Evolutionary conservation across 202 grass and related monocot genomes (phyloP), one percentile per base, ranked within the genome.

Genomic region (Bolboschoenoplectus hybrid): DNA sequence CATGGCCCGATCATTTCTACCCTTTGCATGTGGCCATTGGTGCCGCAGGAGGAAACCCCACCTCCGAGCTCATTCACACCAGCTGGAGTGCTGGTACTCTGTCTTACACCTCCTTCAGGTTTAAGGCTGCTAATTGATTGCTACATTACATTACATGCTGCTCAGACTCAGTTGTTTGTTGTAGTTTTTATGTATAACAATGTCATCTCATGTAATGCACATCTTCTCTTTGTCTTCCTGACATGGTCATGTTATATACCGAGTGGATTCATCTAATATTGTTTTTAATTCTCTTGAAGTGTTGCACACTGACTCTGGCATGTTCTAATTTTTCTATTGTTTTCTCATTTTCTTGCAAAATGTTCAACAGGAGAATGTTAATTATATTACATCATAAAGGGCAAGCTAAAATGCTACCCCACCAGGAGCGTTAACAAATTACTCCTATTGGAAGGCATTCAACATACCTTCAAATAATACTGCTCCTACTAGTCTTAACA

Each of bases 1-100:
- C 89, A 1, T 90, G 85, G 89, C 89, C 85, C 8, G 89, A 90
- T 20, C 89, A 90, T 63, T 87, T 90, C 74, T 85, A 90, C 62
- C 89, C 89, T 1, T 68, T 90, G 40, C 89, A 87, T 12, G 89
- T 90, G 17, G 89, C 89, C 34, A 72, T 90, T 7, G 89, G 89
- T 3, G 89, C 89, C 0, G 89, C 89, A 5, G 89, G 89, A 2
- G 85, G 79, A 67, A 85, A 63, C n/a, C 50, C 85, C 1, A 66
- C 60, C 13, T 82, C 89, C 1, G 81, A 89, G 60, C 67, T 86
- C 20, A 50, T 89, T 66, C 88, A 89, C 38, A 72, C 80, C 39
- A 89, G 88, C 78, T 86, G 88, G 88, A 79, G 67, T 14, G 56
- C 80, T 2, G 34, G 79, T 10, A 57, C 84, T 2, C 46, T 89